Base-by-base conservation (phyloP, 1,284 basidiomycete genomes). In the Microstroma glucosiphilum region DNA sequence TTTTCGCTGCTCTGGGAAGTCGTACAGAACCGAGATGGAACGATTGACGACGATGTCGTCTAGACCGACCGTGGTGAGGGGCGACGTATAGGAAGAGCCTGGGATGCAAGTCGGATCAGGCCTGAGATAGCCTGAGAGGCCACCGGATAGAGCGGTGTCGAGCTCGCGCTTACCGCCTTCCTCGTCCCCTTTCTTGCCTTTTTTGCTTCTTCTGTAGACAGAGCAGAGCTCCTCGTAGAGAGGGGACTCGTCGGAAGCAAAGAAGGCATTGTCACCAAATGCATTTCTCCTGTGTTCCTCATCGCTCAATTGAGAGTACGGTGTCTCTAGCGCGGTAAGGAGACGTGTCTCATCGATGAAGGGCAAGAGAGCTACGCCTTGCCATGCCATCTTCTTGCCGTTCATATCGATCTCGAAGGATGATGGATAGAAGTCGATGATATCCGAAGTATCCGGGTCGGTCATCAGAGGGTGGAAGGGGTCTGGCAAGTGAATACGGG, bases 381-480 rank as follows among this genome's bases (percentile, higher is more conserved):
- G 96, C 96, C 96, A 99, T 1, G 90, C 85, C 93, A 98, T 97
- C 82, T 91, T 92, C 82, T 98, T 98, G 66, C 96, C 96, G 77
- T 98, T 98, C 96, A 99, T 98, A 80, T 99, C 96, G 75, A 98
- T 89, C 71, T 93, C 86, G 80, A 99, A 99, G 19, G 89, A 86
- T 6, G 84, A 76, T 0, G 96, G 96, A 80, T 97, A 97, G 82
- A 97, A 98, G 78, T 99, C 96, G 68, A 92, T 86, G 79, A 97
- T 96, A 1, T 92, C 90, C 0, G 93, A 97, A 9, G 30, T 37
- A 46, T 89, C 86, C 57, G 87, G 84, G 2, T 90, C 85, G 4
- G 84, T 87, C 96, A 99, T 99, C 51, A 98, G 85, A 6, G 83
- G 80, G 57, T 96, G 94, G 83, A 96, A 93, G 3, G n/a, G 48